Base-by-base conservation (phyloP, 805 yeast species). In the Kluyveromyces siamensis region DNA sequence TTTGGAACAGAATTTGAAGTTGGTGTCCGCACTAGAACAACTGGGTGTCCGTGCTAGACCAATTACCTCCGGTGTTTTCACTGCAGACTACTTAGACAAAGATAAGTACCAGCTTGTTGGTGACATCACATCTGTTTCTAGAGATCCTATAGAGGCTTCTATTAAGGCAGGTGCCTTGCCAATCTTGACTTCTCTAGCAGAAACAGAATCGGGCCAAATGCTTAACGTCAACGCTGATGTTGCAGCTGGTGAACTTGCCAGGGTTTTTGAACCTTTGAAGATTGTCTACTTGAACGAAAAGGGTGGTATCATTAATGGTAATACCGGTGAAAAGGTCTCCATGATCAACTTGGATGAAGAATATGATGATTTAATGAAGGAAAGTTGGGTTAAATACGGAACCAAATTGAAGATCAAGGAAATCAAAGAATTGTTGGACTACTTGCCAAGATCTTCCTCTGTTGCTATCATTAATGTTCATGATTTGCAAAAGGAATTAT, bases 31-130 rank as follows among this genome's bases (percentile, higher is more conserved):
- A 21, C 76, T 93, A 51, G 99, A 93, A 70, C 81, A 85, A 65
- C 80, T 88, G 80, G 99, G 99, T 43, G 99, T 93, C 48, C 90
- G 90, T 55, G 99, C 99, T 14, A 81, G 99, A 69, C 99, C 99
- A 50, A 91, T 93, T 60, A 93, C 97, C 25, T 91, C 95, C 38
- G 99, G 99, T 61, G 98, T 93, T 16, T 93, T 93, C 71, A 79
- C 83, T 48, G 99, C 99, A 43, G 86, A 87, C 39, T 93, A 87
- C 68, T 74, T 93, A 57, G 96, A 93, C 67, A 77, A 87, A 67
- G 88, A 83, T 10, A 90, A 88, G 69, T 93, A 93, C 70, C 81
- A 90, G 63, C 75, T 93, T 46, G 99, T 93, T 46, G 99, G 99
- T 45, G 81, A 85, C 62, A 85, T 93, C 65, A 80, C 79, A 46